Evolutionary conservation across 148 eudicot species (phyloP).

Genomic region (Drosera capensis): DNA sequence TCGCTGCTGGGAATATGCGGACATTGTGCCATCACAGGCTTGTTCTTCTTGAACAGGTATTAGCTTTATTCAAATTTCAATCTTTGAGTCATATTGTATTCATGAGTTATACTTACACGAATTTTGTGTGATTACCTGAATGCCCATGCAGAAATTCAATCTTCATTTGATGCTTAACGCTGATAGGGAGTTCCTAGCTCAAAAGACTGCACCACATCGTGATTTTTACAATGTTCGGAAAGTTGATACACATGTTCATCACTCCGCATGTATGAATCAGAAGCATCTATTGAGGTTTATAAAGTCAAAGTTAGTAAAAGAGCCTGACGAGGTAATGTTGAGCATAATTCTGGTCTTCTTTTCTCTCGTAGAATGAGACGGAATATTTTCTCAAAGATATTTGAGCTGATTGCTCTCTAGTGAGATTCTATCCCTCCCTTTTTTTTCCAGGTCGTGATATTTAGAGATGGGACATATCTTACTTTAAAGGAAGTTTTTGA

Average conservation of each 20-base stretch:
- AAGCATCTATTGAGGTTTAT: conserved; percentile 96
- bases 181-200: conserved; percentile 96
- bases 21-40: conserved; percentile 91
- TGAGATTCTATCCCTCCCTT: no score
- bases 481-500: conserved; percentile 95
- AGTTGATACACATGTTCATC: conserved; percentile 99
- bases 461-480: conserved; percentile 93
- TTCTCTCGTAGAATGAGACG: background rate
- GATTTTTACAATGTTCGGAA: conserved; percentile 98
- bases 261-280: conserved; percentile 99
- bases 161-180: conserved; percentile 99
- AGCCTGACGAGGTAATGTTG: conserved; percentile 83
- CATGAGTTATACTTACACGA: background rate
- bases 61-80: conserved; percentile 3
- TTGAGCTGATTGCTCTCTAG: no score
- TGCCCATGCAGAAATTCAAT: conserved; percentile 72
- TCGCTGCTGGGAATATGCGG: conserved; percentile 92
- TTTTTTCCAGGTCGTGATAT: conserved; percentile 74
- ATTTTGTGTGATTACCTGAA: conserved; percentile 9
- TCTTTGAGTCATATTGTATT: background rate
- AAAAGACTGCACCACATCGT: conserved; percentile 99
- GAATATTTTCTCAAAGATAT: no score
- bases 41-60: conserved; percentile 84
- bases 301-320: conserved; percentile 94
- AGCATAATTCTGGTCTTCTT: background rate